Percentiles rank a stretch among this genome's conserved stretches.
Evolutionary conservation across 2,329 filamentous ascomycete genomes (phyloP).

Genomic region (Sclerotinia trifoliorum): DNA sequence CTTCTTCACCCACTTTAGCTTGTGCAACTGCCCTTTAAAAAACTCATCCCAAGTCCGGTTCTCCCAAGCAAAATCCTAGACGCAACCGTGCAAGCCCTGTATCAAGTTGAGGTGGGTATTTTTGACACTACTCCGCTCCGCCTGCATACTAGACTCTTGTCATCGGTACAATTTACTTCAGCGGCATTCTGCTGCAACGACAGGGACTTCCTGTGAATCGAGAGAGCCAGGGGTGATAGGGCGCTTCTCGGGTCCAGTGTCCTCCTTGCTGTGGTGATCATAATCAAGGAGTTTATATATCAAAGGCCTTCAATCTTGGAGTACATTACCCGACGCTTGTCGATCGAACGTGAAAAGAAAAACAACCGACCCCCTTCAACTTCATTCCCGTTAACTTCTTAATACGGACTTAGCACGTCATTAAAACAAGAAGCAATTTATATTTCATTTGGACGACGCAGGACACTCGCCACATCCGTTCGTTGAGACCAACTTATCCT

Average conservation of each 20-base stretch:
- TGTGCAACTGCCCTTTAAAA: constrained; percentile 18
- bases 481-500: constrained; percentile 33
- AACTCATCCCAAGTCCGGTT: constrained; percentile 25
- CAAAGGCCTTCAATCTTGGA: constrained; percentile 36
- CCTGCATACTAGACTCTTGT: constrained; percentile 27
- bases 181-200: constrained; percentile 31
- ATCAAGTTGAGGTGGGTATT: constrained; percentile 26
- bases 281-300: constrained; percentile 34
- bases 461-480: constrained; percentile 34
- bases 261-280: constrained; percentile 37
- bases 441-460: constrained; percentile 38
- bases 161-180: constrained; percentile 32
- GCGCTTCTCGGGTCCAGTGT: constrained; percentile 37
- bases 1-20: constrained; percentile 24
- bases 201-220: constrained; percentile 31
- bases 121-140: constrained; percentile 31
- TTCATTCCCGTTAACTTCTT: constrained; percentile 28
- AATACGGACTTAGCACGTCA: constrained; percentile 37
- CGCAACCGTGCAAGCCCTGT: constrained; percentile 31
- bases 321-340: constrained; percentile 38
- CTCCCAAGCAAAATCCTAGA: constrained; percentile 26
- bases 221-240: constrained; percentile 32
- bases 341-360: constrained; percentile 39
- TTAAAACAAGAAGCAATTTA: constrained; percentile 37
- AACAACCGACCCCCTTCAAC: constrained; percentile 33